Percentiles rank a stretch among this genome's conserved stretches.
phyloP scores from a whole-genome alignment of 139 green algal species.

The Chlorella sp. region DNA sequence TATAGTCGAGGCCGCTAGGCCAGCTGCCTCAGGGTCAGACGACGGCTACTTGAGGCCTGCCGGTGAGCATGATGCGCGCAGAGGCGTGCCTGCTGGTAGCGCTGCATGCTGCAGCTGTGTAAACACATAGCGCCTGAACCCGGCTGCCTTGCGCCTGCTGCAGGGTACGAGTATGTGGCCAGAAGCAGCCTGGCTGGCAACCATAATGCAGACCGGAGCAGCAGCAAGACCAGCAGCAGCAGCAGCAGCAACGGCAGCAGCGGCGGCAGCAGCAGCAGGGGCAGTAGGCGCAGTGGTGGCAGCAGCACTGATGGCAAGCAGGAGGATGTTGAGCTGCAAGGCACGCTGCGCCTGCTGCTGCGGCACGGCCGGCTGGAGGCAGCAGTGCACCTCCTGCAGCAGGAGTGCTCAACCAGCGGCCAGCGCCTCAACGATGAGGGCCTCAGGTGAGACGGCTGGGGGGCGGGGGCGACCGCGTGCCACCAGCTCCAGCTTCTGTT shows the following conservation, averaged over 20 bases:
- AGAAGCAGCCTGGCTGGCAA: neutral
- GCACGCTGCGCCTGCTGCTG: conserved; percentile 5
- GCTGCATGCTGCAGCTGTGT: neutral
- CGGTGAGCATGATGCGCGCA: neutral
- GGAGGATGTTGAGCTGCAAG: neutral
- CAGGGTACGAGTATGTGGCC: too few relatives aligned
- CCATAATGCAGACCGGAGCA: too few relatives aligned
- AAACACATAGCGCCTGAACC: too few relatives aligned
- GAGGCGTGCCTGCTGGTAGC: neutral
- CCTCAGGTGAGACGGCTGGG: neutral
- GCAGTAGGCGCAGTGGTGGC: neutral
- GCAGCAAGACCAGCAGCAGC: neutral
- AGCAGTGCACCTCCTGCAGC: neutral
- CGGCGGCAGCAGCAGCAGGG: neutral
- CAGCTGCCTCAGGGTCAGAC: too few relatives aligned
- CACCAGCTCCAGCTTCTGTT: neutral
- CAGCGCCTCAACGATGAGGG: conserved; percentile 1
- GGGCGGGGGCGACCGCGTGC: too few relatives aligned
- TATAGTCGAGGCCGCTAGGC: too few relatives aligned
- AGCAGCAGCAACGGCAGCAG: neutral
- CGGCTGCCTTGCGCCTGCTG: too few relatives aligned
- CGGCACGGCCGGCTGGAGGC: neutral
- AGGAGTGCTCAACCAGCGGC: neutral
- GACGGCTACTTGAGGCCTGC: too few relatives aligned
- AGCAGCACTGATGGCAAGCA: neutral